A percentile compares a stretch with the other conserved stretches of the same genome.
Evolutionary conservation across 164 flowering plant species (phyloP).

Genomic region (Protea cynaroides): DNA sequence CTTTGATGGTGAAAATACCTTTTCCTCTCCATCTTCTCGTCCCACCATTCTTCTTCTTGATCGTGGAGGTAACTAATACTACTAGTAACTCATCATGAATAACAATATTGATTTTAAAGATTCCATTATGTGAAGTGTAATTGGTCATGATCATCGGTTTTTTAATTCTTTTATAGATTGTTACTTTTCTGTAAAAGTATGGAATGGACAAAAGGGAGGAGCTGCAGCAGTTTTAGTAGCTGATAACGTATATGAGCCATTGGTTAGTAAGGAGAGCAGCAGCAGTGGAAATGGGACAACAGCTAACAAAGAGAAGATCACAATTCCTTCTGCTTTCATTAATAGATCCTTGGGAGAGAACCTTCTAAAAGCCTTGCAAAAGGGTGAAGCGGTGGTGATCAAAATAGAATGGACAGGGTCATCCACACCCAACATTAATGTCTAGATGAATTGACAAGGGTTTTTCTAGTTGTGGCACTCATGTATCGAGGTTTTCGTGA

Average conservation of each 20-base stretch:
- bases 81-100: too few species aligned
- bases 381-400: conserved; percentile 42
- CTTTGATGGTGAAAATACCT: conserved; percentile 41
- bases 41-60: conserved; percentile 73
- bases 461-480: too few species aligned
- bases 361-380: conserved; percentile 47
- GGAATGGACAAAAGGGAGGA: conserved; percentile 87
- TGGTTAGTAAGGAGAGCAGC: conserved; percentile 87
- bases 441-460: too few species aligned
- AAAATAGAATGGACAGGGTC: conserved; percentile 86
- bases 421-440: conserved; percentile 31
- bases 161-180: too few species aligned
- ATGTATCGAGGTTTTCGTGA: too few species aligned
- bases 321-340: conserved; percentile 83
- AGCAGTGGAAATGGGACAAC: conserved; percentile 34
- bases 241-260: conserved; percentile 65
- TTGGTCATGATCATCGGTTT: too few species aligned
- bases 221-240: conserved; percentile 92
- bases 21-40: conserved; percentile 36
- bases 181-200: conserved; percentile 69
- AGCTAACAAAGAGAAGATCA: conserved; percentile 54
- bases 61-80: conserved; percentile 72
- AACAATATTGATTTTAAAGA: too few species aligned
- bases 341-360: conserved; percentile 48
- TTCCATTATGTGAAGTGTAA: too few species aligned